Base-by-base conservation (phyloP, 31 red algal species). In the Bonnemaisonia californica region DNA sequence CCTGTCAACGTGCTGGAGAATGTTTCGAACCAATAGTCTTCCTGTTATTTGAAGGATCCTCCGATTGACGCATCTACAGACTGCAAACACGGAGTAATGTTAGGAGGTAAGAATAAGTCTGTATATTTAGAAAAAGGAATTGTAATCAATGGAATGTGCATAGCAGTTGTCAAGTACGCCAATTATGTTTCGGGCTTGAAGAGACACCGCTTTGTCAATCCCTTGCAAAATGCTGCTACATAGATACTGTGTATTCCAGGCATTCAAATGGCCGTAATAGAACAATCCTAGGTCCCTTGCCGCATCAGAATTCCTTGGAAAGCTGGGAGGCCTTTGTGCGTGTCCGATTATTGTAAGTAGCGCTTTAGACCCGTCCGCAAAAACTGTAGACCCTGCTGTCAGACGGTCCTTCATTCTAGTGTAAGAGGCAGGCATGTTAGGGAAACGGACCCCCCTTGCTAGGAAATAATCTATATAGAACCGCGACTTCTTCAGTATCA, bases 81-180 rank as follows among this genome's bases (percentile, higher is more conserved):
- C 31, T 74, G 70, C 4, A 74, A 34, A 4, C 22, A n/a, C 3
- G 64, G 39, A 2, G 8, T 69, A 28, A 69, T 32, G 18, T 5
- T 69, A 35, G 64, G 64, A 24, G 64, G 64, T 23, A 69, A 35
- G 4, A 69, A 69, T 3, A 33, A 24, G 34, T 4, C 26, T 37
- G 23, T 69, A 33, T n/a, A 69, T 34, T 37, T 32, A 22, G 22
- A 3, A 7, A 38, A 37, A 69, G 23, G 4, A n/a, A 33, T 34
- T 38, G 34, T 33, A 69, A 34, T 69, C 8, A 4, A 32, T 3
- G 33, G 26, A 28, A 5, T 69, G 64, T 33, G 64, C 64, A 3
- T 3, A 33, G 64, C 64, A 69, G 64, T 69, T 69, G 39, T 69
- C 64, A 4, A 69, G 64, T 22, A 69, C 27, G 18, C 22, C 39